phyloP scores from a whole-genome alignment of 2,329 filamentous ascomycete genomes.

The Cordyceps cicadae region DNA sequence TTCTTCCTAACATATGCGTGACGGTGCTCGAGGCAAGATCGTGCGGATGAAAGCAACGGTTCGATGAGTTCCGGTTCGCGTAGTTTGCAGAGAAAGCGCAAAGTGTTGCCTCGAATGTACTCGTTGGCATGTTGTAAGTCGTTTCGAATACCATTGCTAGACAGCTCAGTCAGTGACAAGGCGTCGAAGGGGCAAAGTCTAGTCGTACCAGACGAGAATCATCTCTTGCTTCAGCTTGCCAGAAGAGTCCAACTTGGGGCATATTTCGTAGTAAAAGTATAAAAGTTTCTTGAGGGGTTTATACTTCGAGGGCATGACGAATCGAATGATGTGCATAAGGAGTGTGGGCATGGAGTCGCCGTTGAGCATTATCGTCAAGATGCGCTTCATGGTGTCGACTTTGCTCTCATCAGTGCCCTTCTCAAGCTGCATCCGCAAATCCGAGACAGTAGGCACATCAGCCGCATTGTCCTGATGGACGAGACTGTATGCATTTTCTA shows the following conservation, averaged over 20 bases:
- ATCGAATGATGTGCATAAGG: conserved; percentile 99
- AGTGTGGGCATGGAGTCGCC: conserved; percentile 91
- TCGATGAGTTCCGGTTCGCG: conserved; percentile 94
- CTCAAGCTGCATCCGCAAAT: conserved; percentile 87
- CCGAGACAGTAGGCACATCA: conserved; percentile 81
- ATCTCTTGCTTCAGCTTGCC: conserved; percentile 99
- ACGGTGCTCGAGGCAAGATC: conserved; percentile 87
- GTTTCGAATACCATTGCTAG: conserved; percentile 93
- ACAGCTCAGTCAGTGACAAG: conserved; percentile 5
- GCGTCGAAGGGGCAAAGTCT: neutral
- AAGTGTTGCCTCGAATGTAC: conserved; percentile 95
- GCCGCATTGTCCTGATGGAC: conserved; percentile 96
- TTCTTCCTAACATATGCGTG: conserved; percentile 99
- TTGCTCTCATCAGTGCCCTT: conserved; percentile 91
- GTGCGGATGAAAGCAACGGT: conserved; percentile 84
- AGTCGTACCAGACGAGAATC: conserved; percentile 84
- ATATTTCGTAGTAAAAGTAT: conserved; percentile 99
- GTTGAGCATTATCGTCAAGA: conserved; percentile 95
- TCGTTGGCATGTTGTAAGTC: conserved; percentile 97
- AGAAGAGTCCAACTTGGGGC: conserved; percentile 82
- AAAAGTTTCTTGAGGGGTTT: conserved; percentile 96
- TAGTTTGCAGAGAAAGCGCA: conserved; percentile 94
- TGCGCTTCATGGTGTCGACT: conserved; percentile 91
- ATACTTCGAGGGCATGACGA: conserved; percentile 97
- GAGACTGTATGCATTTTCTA: conserved; percentile 92